Base-by-base conservation (phyloP, 805 yeast species). In the Yamadazyma nakazawae region DNA sequence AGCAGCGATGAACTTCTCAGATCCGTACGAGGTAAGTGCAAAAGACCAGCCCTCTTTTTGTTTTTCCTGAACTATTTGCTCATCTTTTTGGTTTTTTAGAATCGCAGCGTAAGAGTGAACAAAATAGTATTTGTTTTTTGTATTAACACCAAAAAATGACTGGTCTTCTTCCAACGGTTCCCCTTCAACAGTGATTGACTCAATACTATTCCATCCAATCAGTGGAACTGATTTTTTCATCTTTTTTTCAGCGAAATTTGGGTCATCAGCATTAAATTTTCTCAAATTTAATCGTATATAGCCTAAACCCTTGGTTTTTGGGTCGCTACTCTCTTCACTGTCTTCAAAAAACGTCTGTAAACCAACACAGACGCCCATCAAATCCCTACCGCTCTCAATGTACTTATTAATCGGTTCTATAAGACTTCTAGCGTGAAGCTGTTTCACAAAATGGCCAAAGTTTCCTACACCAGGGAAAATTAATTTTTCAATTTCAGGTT, bases 321-420 rank as follows among this genome's bases (percentile, higher is more conserved):
- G 53, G 25, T 77, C 74, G 13, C 64, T 71, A 13, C 88, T 82
- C 63, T 94, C 99, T 49, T 76, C 86, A 42, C 96, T 85, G 1
- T 82, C 81, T 14, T 66, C 65, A 58, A 92, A 89, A 32, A 94
- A 73, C 1, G 96, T 76, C 64, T 94, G 99, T 46, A 94, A 72
- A 7, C 99, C 99, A 37, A 94, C 98, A 70, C 99, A 94, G 52
- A 94, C 88, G 5, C 99, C 99, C 96, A 94, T 88, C 25, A 94
- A 68, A 13, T 95, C 88, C 57, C 81, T 81, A 1, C 96, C 97
- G n/a, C 85, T 70, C 7, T 72, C 66, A 32, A 91, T 82, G 58
- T 88, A 90, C 38, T 76, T 64, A 43, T 67, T 69, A 21, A 95
- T 68, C 0, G 95, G 96, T 32, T 70, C 76, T 12, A 75, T 80